Conservation (phyloP, 2,329 filamentous ascomycete species). For the Penicillium digitatum region DNA sequence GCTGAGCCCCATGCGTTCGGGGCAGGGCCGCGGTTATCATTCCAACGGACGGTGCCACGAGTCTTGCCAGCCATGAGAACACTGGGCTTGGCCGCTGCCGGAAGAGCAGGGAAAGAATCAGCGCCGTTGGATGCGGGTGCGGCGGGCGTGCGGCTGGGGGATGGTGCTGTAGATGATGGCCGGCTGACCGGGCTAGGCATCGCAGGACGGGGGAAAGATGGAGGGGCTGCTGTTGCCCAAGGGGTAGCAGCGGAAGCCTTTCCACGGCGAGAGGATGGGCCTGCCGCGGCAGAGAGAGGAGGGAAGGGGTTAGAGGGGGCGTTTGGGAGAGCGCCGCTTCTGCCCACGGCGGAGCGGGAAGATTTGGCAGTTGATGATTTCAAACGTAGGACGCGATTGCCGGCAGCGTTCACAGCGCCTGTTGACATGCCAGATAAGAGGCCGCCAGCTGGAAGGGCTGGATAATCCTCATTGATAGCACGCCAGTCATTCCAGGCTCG, state of each 20-base stretch:
- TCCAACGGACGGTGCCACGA: conserved; percentile 46
- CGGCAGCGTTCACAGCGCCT: conserved; percentile 48
- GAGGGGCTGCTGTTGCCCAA: conserved; percentile 24
- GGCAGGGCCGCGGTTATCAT: conserved; percentile 35
- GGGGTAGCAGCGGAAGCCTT: conserved; percentile 23
- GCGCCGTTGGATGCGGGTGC: conserved; percentile 21
- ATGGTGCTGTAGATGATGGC: conserved; percentile 26
- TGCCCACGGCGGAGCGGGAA: conserved; percentile 57
- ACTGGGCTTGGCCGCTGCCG: conserved; percentile 67
- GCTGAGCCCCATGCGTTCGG: conserved; percentile 39
- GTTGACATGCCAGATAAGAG: conserved; percentile 56
- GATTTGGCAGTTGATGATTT: conserved; percentile 68
- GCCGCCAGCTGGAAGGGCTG: conserved; percentile 73
- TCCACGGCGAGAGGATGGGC: conserved; percentile 20
- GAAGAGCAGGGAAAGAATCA: conserved; percentile 79
- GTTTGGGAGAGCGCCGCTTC: conserved; percentile 52
- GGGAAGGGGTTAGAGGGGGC: conserved; percentile 46
- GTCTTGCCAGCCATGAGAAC: conserved; percentile 51
- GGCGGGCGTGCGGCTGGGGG: conserved; percentile 24
- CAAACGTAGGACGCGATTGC: conserved; percentile 59
- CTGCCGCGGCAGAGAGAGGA: conserved; percentile 34
- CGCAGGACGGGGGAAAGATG: conserved; percentile 21
- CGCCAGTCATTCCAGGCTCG: conserved; percentile 94
- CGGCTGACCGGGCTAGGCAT: conserved; percentile 25
- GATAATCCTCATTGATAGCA: conserved; percentile 93